phyloP scores from a whole-genome alignment of 2,329 filamentous ascomycete species.

The Coccinonectria pachysandricola region DNA sequence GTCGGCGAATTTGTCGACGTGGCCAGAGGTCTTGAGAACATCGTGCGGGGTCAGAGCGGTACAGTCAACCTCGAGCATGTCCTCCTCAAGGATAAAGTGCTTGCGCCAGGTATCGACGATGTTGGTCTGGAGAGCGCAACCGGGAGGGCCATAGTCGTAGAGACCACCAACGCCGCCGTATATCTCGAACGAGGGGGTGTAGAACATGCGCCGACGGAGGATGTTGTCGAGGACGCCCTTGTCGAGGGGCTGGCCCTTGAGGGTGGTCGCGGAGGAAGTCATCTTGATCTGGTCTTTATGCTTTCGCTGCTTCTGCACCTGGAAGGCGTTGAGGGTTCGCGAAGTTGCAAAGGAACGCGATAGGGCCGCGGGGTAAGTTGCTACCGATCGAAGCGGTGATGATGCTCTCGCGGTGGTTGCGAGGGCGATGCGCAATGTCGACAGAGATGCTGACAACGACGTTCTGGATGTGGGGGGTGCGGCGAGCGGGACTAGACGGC shows the following conservation, averaged over 20 bases:
- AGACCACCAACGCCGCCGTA: constrained; percentile 84
- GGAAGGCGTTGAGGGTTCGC: constrained; percentile 20
- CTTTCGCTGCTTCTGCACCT: constrained; percentile 18
- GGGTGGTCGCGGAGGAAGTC: constrained; percentile 55
- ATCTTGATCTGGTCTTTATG: constrained; percentile 23
- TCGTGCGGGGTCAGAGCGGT: constrained; percentile 88
- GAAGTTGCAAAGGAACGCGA: constrained; percentile 21
- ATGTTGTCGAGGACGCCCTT: constrained; percentile 71
- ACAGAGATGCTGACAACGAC: constrained; percentile 6
- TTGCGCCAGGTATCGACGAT: constrained; percentile 85
- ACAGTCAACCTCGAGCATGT: constrained; percentile 93
- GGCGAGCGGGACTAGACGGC: constrained; percentile 7
- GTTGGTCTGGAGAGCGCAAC: constrained; percentile 77
- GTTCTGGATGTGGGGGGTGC: constrained; percentile 6
- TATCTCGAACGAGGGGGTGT: constrained; percentile 91
- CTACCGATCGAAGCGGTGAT: constrained; percentile 2
- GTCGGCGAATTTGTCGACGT: constrained; percentile 96
- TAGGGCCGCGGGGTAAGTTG: constrained; percentile 12
- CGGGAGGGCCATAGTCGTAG: constrained; percentile 88
- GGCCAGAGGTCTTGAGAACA: constrained; percentile 88
- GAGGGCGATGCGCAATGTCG: constrained; percentile 4
- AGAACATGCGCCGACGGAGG: constrained; percentile 82
- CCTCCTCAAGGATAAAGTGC: constrained; percentile 85
- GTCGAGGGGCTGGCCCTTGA: constrained; percentile 85
- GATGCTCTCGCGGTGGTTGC: not conserved